phyloP scores from a whole-genome alignment of 2,329 filamentous ascomycete species.

The Colletotrichum sp. region DNA sequence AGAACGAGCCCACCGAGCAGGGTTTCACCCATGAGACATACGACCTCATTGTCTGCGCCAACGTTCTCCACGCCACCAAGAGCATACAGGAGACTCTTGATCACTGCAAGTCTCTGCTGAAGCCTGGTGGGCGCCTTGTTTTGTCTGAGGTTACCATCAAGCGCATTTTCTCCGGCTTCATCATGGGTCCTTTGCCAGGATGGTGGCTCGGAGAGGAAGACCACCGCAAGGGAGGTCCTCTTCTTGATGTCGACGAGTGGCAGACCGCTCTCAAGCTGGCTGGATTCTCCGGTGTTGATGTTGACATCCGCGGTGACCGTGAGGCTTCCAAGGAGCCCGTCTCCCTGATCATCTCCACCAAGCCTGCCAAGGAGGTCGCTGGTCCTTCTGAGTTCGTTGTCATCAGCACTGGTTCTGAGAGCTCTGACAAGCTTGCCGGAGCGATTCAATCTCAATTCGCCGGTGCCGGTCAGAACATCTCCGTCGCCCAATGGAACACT shows the following conservation, averaged over 20 bases:
- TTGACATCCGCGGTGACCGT: constrained; percentile 11
- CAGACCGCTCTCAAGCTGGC: background rate
- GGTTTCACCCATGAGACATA: constrained; percentile 36
- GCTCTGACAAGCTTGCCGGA: background rate
- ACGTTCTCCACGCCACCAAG: constrained; percentile 34
- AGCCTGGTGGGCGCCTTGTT: constrained; percentile 32
- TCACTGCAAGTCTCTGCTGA: constrained; percentile 26
- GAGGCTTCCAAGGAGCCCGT: constrained; percentile 14
- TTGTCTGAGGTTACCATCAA: constrained; percentile 30
- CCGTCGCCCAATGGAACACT: background rate
- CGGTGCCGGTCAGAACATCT: background rate
- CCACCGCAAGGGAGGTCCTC: constrained; percentile 6
- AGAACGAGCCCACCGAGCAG: constrained; percentile 33
- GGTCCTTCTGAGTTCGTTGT: background rate
- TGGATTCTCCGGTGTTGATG: constrained; percentile 20
- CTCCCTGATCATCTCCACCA: constrained; percentile 13
- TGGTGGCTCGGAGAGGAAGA: constrained; percentile 40
- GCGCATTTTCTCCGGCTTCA: constrained; percentile 22
- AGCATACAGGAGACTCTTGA: constrained; percentile 27
- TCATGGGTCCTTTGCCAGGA: constrained; percentile 38
- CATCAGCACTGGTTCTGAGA: background rate
- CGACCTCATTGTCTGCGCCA: constrained; percentile 40
- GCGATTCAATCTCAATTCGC: background rate
- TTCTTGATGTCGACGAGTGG: constrained; percentile 10
- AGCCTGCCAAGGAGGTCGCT: background rate